These are phyloP conservation scores for Pulveroboletus frians DNA, from an alignment of 768 basidiomycete genomes.

Conservation along the genomic window DNA sequence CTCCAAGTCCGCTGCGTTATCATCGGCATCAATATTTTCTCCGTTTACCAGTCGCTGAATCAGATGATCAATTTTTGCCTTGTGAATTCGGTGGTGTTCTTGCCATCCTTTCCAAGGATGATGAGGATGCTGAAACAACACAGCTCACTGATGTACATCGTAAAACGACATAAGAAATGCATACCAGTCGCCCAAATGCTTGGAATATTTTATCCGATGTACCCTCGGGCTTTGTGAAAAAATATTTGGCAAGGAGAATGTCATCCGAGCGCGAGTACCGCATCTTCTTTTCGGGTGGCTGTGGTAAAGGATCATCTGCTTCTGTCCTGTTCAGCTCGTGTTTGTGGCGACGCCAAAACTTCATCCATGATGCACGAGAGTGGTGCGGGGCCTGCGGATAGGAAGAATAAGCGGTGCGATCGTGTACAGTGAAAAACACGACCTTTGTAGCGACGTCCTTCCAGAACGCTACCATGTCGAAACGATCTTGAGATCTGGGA, in stretches of 20 bases:
- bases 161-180: conserved; percentile 17
- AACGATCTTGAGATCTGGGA: conserved; percentile 49
- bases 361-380: conserved; percentile 92
- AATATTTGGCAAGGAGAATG: conserved; percentile 70
- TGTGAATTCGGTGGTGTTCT: conserved; percentile 86
- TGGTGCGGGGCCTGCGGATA: conserved; percentile 74
- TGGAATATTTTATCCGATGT: conserved; percentile 85
- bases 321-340: conserved; percentile 70
- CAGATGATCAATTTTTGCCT: conserved; percentile 78
- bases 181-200: conserved; percentile 64
- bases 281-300: conserved; percentile 83
- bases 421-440: conserved; percentile 9
- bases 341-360: conserved; percentile 84
- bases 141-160: not conserved
- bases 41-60: conserved; percentile 58
- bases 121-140: conserved; percentile 61
- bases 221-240: conserved; percentile 67
- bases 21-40: conserved; percentile 42
- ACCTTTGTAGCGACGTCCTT: conserved; percentile 71
- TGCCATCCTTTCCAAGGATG: conserved; percentile 97
- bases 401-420: not conserved
- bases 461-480: conserved; percentile 77
- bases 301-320: conserved; percentile 65
- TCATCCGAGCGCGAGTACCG: conserved; percentile 80
- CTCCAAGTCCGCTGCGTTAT: conserved; percentile 25